phyloP scores from a whole-genome alignment of 1,284 basidiomycete genomes.

The Cystobasidium pallidum region DNA sequence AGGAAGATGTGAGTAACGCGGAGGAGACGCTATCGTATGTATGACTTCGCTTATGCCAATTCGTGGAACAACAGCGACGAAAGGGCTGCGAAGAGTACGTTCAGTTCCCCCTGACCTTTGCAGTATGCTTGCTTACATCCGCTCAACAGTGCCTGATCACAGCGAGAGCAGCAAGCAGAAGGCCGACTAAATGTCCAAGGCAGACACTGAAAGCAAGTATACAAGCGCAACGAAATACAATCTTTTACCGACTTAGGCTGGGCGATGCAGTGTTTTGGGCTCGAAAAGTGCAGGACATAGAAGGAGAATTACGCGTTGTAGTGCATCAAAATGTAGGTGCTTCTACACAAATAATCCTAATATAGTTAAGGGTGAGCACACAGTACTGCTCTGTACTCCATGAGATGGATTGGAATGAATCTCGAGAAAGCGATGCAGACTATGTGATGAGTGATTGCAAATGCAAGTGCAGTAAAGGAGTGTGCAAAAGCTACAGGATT shows the following conservation, averaged over 20 bases:
- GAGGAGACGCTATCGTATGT: too few species aligned
- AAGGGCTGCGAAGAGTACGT: constrained; percentile 36
- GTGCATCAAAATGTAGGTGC: too few species aligned
- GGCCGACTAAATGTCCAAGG: constrained; percentile 25
- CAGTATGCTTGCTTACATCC: background rate
- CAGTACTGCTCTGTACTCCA: background rate
- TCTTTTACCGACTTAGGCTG: too few species aligned
- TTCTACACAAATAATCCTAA: too few species aligned
- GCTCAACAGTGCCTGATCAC: constrained; percentile 39
- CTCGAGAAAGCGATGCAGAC: background rate
- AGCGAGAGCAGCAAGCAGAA: constrained; percentile 42
- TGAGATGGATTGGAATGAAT: background rate
- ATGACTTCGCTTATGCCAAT: background rate
- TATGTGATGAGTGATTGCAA: background rate
- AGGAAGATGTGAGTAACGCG: constrained; percentile 67
- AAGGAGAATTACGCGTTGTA: background rate
- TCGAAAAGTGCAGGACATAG: too few species aligned
- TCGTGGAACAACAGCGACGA: constrained; percentile 17
- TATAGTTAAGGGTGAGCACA: too few species aligned
- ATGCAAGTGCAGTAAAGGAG: background rate
- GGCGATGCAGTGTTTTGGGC: too few species aligned
- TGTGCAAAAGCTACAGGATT: constrained; percentile 19
- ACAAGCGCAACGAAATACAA: too few species aligned
- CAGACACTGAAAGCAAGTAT: too few species aligned
- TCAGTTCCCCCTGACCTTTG: background rate